A percentile compares a stretch with the other conserved stretches of the same genome.
phyloP scores from a whole-genome alignment of 495 filamentous ascomycete genomes.

The Poronia punctata region DNA sequence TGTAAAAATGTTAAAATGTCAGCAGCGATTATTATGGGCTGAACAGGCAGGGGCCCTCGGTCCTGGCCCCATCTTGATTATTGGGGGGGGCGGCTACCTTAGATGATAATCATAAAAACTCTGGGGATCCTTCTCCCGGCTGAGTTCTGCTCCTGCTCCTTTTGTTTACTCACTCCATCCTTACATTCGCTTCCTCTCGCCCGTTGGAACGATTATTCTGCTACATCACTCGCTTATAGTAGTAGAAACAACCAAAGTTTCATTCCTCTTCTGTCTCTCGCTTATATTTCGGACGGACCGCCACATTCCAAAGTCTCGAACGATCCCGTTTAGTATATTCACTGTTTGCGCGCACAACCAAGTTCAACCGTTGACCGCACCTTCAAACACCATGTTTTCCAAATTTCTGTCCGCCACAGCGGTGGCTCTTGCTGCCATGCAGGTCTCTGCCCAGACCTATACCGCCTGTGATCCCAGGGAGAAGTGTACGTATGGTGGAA shows the following conservation, averaged over 20 bases:
- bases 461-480: constrained; percentile 68
- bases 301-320: neutral
- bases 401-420: constrained; percentile 32
- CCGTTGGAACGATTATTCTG: neutral
- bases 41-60: no score
- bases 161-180: neutral
- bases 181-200: neutral
- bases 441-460: constrained; percentile 63
- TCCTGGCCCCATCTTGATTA: no score
- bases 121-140: no score
- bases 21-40: no score
- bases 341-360: neutral
- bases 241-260: constrained; percentile 4
- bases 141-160: constrained; percentile 1
- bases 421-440: constrained; percentile 35
- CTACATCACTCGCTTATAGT: constrained; percentile 13
- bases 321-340: constrained; percentile 1
- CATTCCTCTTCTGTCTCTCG: constrained; percentile 4
- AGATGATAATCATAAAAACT: no score
- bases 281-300: constrained; percentile 5
- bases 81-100: no score
- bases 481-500: constrained; percentile 44
- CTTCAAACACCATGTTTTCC: constrained; percentile 28
- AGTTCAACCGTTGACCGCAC: neutral
- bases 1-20: no score